A percentile compares a stretch with the other conserved stretches of the same genome.
phyloP scores from a whole-genome alignment of 352 stramenopile genomes.

The Pythium brassicae region DNA sequence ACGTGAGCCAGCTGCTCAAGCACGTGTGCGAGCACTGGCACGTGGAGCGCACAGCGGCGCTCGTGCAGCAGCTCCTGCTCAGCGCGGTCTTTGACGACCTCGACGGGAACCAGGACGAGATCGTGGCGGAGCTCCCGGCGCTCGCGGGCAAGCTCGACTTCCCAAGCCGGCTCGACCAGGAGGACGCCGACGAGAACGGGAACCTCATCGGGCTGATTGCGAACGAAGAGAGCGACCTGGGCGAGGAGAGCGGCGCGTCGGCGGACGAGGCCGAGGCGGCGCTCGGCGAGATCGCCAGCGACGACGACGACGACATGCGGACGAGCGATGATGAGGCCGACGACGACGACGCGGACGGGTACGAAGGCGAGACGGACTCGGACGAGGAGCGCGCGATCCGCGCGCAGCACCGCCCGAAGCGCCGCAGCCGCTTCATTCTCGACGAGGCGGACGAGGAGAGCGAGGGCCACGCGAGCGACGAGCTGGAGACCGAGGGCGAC shows the following conservation, averaged over 20 bases:
- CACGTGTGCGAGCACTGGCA: conserved; percentile 64
- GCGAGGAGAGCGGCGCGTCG: conserved; percentile 40
- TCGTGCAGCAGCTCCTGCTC: conserved; percentile 76
- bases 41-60: conserved; percentile 35
- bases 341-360: conserved; percentile 22
- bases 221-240: conserved; percentile 65
- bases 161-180: conserved; percentile 68
- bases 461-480: conserved; percentile 30
- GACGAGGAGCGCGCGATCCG: conserved; percentile 47
- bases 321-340: conserved; percentile 22
- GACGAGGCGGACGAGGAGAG: conserved; percentile 77
- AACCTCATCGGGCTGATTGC: conserved; percentile 71
- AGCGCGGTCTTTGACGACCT: conserved; percentile 78
- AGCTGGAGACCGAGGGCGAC: conserved; percentile 32
- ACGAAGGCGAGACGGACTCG: conserved; percentile 65
- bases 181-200: conserved; percentile 79
- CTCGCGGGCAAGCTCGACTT: conserved; percentile 68
- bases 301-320: conserved; percentile 25
- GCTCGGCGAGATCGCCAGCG: conserved; percentile 20
- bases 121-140: conserved; percentile 53
- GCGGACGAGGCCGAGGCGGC: conserved; percentile 26
- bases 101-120: conserved; percentile 76
- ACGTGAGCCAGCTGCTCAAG: conserved; percentile 62
- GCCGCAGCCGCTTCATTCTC: conserved; percentile 66
- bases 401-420: conserved; percentile 11